Evolutionary conservation across 2,329 filamentous ascomycete genomes (phyloP), one percentile per base, ranked within the genome.

Genomic region (Pseudopyricularia cyperi): DNA sequence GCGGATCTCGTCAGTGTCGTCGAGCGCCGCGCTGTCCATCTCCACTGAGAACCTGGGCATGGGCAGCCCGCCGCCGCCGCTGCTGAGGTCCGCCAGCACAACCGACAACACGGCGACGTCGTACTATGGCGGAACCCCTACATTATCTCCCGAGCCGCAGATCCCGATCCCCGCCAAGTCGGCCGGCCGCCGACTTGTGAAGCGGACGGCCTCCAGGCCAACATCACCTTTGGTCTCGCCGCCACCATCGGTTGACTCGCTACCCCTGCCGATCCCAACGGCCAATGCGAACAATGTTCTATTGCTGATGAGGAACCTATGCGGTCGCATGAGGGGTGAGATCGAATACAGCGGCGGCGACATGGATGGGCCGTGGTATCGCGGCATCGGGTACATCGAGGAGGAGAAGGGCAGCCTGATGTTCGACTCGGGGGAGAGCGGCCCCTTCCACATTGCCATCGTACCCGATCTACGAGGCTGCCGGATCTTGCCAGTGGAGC

Each of bases 291-390:
- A 83, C 58, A 85, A 81, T 61, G 76, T 91, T 26, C 69, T 89
- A 52, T 74, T 80, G 59, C 68, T 93, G 54, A 91, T 93, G 86
- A 87, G 83, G 64, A 82, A 77, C 24, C 70, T 89, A 7, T 85
- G 83, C 60, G 87, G 88, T 28, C 78, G 82, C 57, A 93, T 91
- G 87, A 82, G 82, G 59, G 87, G 87, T 52, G 81, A 84, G 57
- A 73, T 89, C 30, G 83, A 87, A 56, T 91, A 87, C 62, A 80
- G 85, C 59, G 39, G 39, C 19, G 73, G 42, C 44, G 79, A 80
- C 35, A 71, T 74, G 14, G 70, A 71, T 24, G 79, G 75, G 15
- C 71, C 75, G 1, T 93, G 87, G 87, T 74, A 76, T 53, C 66
- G 73, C 33, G 86, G 86, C n/a, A 78, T 84, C 55, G 86, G 83